phyloP scores from a whole-genome alignment of 352 stramenopile genomes.

The Blastocystis sp. region DNA sequence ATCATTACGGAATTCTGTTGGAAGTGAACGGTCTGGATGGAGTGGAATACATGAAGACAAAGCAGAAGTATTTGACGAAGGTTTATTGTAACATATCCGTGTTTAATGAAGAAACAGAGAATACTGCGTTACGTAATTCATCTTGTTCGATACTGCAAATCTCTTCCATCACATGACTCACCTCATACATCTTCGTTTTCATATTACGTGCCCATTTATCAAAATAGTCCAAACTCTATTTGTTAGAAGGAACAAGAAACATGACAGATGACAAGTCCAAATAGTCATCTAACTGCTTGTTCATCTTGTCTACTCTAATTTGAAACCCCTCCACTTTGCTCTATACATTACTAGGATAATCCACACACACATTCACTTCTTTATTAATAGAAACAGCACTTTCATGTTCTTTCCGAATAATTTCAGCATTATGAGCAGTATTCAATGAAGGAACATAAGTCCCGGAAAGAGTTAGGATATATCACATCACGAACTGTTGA shows the following conservation, averaged over 20 bases:
- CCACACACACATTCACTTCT: conserved; percentile 25
- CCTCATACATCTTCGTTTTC: conserved; percentile 63
- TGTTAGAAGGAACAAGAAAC: neutral
- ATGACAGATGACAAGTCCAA: neutral
- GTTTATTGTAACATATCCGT: conserved; percentile 16
- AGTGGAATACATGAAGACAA: neutral
- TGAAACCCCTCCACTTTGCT: conserved; percentile 53
- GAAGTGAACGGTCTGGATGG: conserved; percentile 17
- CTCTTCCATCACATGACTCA: conserved; percentile 61
- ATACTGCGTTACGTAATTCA: conserved; percentile 9
- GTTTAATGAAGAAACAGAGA: conserved; percentile 43
- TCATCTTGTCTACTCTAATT: neutral
- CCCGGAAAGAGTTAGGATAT: conserved; percentile 8
- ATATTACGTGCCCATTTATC: conserved; percentile 49
- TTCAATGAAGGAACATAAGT: neutral
- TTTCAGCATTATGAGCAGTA: neutral
- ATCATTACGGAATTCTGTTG: neutral
- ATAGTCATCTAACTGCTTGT: neutral
- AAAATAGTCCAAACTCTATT: conserved; percentile 41
- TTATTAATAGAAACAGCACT: neutral
- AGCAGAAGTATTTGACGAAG: neutral
- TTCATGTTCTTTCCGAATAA: neutral
- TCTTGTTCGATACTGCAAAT: conserved; percentile 54
- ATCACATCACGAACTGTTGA: neutral
- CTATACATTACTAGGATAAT: neutral